Base-by-base conservation (phyloP, 768 basidiomycete genomes). In the Tylopilus plumbeoviolaceoides region DNA sequence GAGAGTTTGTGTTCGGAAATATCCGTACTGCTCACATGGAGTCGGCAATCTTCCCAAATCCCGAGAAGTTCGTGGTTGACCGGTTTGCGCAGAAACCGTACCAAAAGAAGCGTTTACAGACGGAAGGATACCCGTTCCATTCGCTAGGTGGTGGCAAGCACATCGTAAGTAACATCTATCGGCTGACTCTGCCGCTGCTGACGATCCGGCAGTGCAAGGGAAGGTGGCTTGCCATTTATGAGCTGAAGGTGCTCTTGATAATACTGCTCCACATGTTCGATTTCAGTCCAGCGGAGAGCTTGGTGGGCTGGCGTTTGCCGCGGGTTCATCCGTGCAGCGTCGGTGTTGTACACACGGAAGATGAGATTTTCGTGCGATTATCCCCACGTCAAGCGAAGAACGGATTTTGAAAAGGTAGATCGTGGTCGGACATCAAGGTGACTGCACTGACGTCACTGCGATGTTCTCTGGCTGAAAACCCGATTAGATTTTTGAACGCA, bases 191-290 rank as follows among this genome's bases (percentile, higher is more conserved):
- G 23, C 23, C 23, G 23, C 23, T 23, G 23, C 23, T 23, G 23
- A 23, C 36, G n/a, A 27, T 17, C 1, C 17, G 0, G 3, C 17
- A 63, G 62, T 63, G 59, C 56, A 63, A 64, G 18, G 62, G 62
- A 7, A 45, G 62, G 27, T 61, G 59, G 62, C 21, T 63, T 12
- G 53, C 63, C 1, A 12, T 63, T 7, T 63, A 64, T 42, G 45
- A 58, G 25, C 55, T 64, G 1, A 63, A 63, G 40, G 43, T 49
- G 3, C 28, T 51, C 11, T 11, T 48, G 20, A 45, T 61, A 6
- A 58, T 63, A 42, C 40, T 64, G n/a, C 25, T 63, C 3, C 44
- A 28, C 17, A 39, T 1, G 25, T 62, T 62, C 6, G 48, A 63
- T 11, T 43, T 63, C 25, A 48, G 18, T 31, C 56, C 53, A 0